These are phyloP conservation scores for Striga hermonthica DNA, from an alignment of 305 asterid genomes.

Conservation along the genomic window DNA sequence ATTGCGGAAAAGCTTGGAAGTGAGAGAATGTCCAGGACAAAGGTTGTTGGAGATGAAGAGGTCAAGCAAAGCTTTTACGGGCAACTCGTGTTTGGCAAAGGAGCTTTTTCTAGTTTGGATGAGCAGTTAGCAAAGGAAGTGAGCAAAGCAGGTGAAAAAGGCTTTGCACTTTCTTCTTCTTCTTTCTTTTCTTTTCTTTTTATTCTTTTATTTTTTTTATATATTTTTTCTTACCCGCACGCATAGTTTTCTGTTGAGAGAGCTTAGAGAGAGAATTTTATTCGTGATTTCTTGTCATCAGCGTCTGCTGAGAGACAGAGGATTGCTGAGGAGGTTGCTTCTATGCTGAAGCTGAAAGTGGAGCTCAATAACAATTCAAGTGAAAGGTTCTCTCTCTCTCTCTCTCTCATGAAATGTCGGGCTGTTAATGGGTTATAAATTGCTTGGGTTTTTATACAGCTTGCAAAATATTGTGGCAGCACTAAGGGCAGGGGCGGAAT, in stretches of 20 bases:
- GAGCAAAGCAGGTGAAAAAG: conserved; percentile 68
- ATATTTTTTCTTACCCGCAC: too few species aligned
- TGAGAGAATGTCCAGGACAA: conserved; percentile 58
- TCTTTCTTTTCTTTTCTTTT: not conserved
- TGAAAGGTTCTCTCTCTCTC: conserved; percentile 57
- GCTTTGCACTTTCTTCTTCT: conserved; percentile 6
- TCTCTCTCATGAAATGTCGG: not conserved
- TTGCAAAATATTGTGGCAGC: conserved; percentile 63
- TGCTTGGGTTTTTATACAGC: conserved; percentile 37
- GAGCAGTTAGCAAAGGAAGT: conserved; percentile 81
- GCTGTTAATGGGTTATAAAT: not conserved
- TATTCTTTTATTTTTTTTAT: not conserved
- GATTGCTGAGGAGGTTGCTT: conserved; percentile 89
- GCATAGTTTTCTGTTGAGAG: conserved; percentile 6
- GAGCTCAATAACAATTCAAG: conserved; percentile 65
- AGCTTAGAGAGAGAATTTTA: not conserved
- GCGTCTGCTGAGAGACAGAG: conserved; percentile 84
- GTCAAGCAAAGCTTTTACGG: conserved; percentile 74
- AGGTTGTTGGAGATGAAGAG: conserved; percentile 63
- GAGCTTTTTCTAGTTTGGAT: conserved; percentile 72
- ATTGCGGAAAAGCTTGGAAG: conserved; percentile 74
- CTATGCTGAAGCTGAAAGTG: conserved; percentile 78
- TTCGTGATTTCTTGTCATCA: conserved; percentile 31
- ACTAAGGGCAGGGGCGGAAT: conserved; percentile 80
- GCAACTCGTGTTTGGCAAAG: conserved; percentile 78